Evolutionary conservation across 208 protist genomes (phyloP), one percentile per base, ranked within the genome.

Genomic region (Acanthamoeba sp.): DNA sequence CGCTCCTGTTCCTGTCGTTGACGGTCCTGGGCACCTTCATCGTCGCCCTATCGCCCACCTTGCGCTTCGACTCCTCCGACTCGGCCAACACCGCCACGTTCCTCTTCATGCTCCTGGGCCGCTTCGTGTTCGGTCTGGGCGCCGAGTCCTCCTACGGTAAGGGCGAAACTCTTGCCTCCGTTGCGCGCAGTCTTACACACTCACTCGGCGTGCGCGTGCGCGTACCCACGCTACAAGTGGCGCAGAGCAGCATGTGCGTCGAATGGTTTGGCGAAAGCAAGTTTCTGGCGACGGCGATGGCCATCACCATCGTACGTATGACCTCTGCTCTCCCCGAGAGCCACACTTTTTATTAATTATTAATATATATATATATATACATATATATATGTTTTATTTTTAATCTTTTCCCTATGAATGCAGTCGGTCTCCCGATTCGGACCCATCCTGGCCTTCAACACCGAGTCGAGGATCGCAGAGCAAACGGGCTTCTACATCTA

Each of bases 201-300:
- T 27, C 52, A 59, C 52, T 24, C 52, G 0, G 18, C 52, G 18
- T 16, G 0, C 45, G 6, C 52, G 18, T 22, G 7, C 4, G 14
- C 18, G 4, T 12, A 50, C 45, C 45, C 45, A 16, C 45, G 45
- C 45, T 0, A 50, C 18, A 12, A 66, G 59, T 66, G 59, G 29
- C 59, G 59, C 59, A 66, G 59, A 66, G 59, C 59, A 66, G 59
- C 59, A 34, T 66, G n/a, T 66, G 59, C 59, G 59, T 66, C 27
- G 59, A 66, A n/a, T 66, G 59, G 59, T 66, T 66, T 14, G 59
- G 59, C 59, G 59, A 66, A 34, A 66, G 59, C 59, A 29, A 34
- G 29, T 66, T 66, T 7, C 59, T 66, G 59, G 59, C 59, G 12
- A 66, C 59, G 6, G 59, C 59, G 59, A 66, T 66, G 59, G 59